Conservation (phyloP, 768 basidiomycete species). For the Leccinellum albellum region DNA sequence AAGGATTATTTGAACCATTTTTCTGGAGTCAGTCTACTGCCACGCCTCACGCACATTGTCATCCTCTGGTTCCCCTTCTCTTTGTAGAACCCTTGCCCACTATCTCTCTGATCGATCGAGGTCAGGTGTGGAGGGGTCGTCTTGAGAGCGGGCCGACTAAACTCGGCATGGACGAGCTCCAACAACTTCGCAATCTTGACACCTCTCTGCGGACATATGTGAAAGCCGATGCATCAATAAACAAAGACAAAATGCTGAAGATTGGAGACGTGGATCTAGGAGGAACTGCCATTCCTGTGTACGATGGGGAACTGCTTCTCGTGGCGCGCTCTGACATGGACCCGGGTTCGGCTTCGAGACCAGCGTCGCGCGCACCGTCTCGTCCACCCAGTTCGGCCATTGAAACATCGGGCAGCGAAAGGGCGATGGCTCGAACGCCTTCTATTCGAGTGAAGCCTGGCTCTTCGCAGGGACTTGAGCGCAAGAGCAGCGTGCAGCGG, state of each 20-base stretch:
- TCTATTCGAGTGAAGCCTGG: conserved; percentile 78
- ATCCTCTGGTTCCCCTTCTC: conserved; percentile 60
- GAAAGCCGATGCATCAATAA: conserved; percentile 12
- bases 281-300: conserved; percentile 69
- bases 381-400: conserved; percentile 65
- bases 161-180: conserved; percentile 52
- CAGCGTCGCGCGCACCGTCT: conserved; percentile 60
- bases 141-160: conserved; percentile 56
- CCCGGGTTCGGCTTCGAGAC: conserved; percentile 45
- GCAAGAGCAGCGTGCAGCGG: conserved; percentile 72
- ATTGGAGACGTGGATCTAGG: conserved; percentile 48
- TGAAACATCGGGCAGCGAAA: conserved; percentile 37
- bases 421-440: conserved; percentile 53
- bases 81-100: conserved; percentile 75
- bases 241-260: conserved; percentile 27
- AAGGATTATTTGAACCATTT: conserved; percentile 71
- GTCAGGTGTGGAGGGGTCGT: conserved; percentile 59
- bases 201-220: conserved; percentile 35
- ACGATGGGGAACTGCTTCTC: conserved; percentile 70
- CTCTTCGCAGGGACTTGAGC: conserved; percentile 62
- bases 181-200: conserved; percentile 53
- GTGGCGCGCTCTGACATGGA: conserved; percentile 56
- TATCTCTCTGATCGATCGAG: conserved; percentile 64
- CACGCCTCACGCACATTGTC: conserved; percentile 36
- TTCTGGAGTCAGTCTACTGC: conserved; percentile 57